Conservation (phyloP, 1,284 basidiomycete species). For the Stygiomarasmius scandens region DNA sequence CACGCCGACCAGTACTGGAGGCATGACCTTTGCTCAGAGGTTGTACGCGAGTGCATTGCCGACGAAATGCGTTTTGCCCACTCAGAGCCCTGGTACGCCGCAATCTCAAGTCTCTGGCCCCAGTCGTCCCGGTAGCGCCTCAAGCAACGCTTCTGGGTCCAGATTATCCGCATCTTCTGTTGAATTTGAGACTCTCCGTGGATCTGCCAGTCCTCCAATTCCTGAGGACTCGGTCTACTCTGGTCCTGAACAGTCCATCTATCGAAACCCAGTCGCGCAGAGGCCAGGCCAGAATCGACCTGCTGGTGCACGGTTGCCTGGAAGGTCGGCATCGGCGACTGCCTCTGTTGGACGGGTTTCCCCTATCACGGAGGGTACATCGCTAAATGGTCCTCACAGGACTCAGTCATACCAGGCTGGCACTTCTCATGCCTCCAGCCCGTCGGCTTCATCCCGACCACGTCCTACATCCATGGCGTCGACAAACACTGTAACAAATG, state of each 20-base stretch:
- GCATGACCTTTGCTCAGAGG: constrained; percentile 30
- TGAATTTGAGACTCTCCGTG: neutral
- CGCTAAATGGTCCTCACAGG: constrained; percentile 2
- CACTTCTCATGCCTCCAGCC: neutral
- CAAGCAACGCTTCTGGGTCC: neutral
- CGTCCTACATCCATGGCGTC: neutral
- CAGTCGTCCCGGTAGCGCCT: constrained; percentile 2
- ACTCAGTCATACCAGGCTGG: constrained; percentile 3
- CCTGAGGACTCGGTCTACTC: no score
- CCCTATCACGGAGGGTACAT: neutral
- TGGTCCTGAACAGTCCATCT: neutral
- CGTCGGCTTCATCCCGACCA: neutral
- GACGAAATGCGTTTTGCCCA: constrained; percentile 16
- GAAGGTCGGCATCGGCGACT: neutral
- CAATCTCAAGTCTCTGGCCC: constrained; percentile 1
- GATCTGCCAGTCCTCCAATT: no score
- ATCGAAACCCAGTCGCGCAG: neutral
- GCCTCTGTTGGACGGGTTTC: neutral
- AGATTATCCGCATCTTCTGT: neutral
- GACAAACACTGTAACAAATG: neutral
- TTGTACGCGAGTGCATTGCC: constrained; percentile 32
- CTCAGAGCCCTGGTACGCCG: neutral
- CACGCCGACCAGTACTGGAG: neutral
- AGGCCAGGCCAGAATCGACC: neutral
- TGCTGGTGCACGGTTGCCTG: neutral